phyloP scores from a whole-genome alignment of 352 stramenopile genomes.

The Elongisporangium undulatum region DNA sequence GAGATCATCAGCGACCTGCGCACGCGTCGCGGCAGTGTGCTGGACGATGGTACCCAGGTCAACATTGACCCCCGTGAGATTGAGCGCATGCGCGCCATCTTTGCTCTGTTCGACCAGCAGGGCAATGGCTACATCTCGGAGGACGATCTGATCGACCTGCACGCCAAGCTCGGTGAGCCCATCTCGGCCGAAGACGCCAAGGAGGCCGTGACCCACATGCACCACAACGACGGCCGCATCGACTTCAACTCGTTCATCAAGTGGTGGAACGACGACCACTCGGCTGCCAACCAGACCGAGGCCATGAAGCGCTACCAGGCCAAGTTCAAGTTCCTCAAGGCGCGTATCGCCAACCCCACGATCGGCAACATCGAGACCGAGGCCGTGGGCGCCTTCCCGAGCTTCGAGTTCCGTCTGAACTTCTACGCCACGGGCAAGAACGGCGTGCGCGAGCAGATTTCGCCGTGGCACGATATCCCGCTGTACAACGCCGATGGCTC shows the following conservation, averaged over 20 bases:
- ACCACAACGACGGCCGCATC: conserved; percentile 56
- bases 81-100: conserved; percentile 84
- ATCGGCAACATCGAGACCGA: conserved; percentile 80
- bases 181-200: conserved; percentile 71
- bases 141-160: conserved; percentile 72
- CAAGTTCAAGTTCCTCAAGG: conserved; percentile 90
- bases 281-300: conserved; percentile 57
- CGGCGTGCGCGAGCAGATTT: conserved; percentile 85
- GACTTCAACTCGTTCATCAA: conserved; percentile 88
- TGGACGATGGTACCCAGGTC: conserved; percentile 76
- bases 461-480: conserved; percentile 98
- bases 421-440: conserved; percentile 83
- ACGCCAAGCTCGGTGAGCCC: conserved; percentile 79
- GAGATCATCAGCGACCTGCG: conserved; percentile 49
- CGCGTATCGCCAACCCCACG: conserved; percentile 77
- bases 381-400: conserved; percentile 74
- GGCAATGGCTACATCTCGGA: conserved; percentile 76
- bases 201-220: conserved; percentile 71
- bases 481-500: conserved; percentile 89
- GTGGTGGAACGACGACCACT: conserved; percentile 87
- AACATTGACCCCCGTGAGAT: conserved; percentile 79
- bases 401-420: conserved; percentile 88
- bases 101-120: conserved; percentile 79
- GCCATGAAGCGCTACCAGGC: conserved; percentile 81
- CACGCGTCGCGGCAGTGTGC: conserved; percentile 53